Evolutionary conservation across 2,329 filamentous ascomycete species (phyloP).

Genomic region (Colletotrichum aenigma): DNA sequence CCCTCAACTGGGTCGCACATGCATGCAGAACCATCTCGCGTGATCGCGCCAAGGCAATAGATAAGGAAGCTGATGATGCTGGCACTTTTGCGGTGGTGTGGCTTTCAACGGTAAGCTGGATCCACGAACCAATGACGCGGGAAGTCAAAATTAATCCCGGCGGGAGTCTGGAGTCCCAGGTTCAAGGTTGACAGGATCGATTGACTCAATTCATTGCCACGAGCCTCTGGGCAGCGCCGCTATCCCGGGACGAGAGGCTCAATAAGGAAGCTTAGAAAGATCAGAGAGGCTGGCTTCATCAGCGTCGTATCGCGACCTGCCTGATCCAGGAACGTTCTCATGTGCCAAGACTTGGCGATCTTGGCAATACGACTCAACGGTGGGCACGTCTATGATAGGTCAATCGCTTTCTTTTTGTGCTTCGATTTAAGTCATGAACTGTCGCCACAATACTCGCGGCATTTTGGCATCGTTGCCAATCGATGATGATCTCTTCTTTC

Average conservation of each 20-base stretch:
- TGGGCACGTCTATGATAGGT: background rate
- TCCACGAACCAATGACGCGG: background rate
- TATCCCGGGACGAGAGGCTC: background rate
- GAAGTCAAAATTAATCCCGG: background rate
- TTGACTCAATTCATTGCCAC: background rate
- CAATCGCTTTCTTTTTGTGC: background rate
- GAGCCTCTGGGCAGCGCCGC: background rate
- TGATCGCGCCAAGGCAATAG: conserved; percentile 10
- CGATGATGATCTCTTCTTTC: background rate
- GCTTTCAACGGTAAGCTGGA: background rate
- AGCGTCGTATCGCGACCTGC: background rate
- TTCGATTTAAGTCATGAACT: background rate
- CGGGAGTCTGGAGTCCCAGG: background rate
- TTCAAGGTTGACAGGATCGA: background rate
- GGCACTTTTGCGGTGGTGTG: background rate
- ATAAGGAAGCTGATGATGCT: conserved; percentile 7
- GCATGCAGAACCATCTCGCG: background rate
- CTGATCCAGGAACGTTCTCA: conserved; percentile 3
- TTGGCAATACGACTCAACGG: background rate
- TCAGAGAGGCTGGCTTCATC: background rate
- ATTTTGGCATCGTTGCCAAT: background rate
- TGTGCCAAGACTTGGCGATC: background rate
- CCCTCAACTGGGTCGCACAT: background rate
- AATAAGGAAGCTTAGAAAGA: background rate
- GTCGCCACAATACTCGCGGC: background rate